Evolutionary conservation across 148 eudicot genomes (phyloP), one percentile per base, ranked within the genome.

Genomic region (Vaccinium darrowii): DNA sequence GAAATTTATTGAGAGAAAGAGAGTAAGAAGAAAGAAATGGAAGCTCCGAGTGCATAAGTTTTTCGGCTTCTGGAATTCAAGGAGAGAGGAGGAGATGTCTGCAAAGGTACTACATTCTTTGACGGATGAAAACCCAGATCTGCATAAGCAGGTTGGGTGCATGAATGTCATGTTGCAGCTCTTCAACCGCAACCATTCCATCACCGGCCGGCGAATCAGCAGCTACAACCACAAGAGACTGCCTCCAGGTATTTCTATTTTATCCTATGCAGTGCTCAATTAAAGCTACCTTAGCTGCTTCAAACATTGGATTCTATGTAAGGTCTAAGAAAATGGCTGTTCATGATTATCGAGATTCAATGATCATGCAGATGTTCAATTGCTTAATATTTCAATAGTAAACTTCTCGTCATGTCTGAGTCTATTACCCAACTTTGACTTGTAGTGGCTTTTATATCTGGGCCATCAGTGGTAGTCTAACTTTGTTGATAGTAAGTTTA

Each of bases 71-170:
- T 1, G 60, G 76, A 23, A 18, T 27, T 27, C 9, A 50, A 49
- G 50, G 57, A 39, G 50, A 23, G 77, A 78, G 74, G 52, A 36
- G 63, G 51, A 87, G 50, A 92, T 94, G 98, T 93, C 98, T 63
- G 90, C 94, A 65, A 93, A 90, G 85, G 82, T 88, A 86, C 53
- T 91, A 76, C 78, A 92, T 83, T 90, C 98, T 21, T 58, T 92
- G 87, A 85, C 90, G 51, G 96, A 93, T 12, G 93, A 94, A 47
- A 95, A 92, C 56, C 79, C 84, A 80, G 90, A 91, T 84, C 84
- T 94, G 84, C 90, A 90, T 84, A 94, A 93, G 88, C 95, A 93
- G 82, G 82, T 91, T 47, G 98, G 98, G 21, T 96, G 98, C 91
- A 94, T 96, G 92, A 92, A 89, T 86, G 97, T 98, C 43, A 74